A percentile compares a stretch with the other conserved stretches of the same genome.
phyloP scores from a whole-genome alignment of 2,329 filamentous ascomycete genomes.

The Paraconiothyrium brasiliense region DNA sequence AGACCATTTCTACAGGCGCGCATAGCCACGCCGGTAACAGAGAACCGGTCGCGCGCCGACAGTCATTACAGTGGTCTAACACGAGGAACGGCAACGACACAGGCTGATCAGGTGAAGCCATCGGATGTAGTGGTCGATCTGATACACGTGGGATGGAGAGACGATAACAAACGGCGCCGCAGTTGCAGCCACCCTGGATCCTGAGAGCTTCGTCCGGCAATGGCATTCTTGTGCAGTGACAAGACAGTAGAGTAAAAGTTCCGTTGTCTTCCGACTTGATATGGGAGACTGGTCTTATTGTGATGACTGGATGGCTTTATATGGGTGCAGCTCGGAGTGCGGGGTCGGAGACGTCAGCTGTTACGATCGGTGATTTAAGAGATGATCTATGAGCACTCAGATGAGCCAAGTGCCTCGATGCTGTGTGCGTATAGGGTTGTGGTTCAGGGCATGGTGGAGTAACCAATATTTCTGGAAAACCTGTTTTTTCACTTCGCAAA shows the following conservation, averaged over 20 bases:
- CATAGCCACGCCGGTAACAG: conserved; percentile 14
- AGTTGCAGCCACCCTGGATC: conserved; percentile 16
- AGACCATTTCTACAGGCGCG: conserved; percentile 11
- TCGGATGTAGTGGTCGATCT: conserved; percentile 13
- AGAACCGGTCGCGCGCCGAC: conserved; percentile 12
- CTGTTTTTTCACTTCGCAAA: too few species aligned
- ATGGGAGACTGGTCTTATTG: not conserved
- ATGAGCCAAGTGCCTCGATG: not conserved
- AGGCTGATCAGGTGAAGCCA: conserved; percentile 2
- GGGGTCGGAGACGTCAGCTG: not conserved
- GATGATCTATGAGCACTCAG: not conserved
- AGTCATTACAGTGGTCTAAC: conserved; percentile 18
- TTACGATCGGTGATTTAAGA: not conserved
- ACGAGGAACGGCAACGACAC: conserved; percentile 16
- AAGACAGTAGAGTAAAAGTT: too few species aligned
- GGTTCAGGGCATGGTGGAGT: not conserved
- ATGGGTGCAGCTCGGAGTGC: not conserved
- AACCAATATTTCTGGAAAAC: not conserved
- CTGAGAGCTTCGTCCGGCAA: conserved; percentile 11
- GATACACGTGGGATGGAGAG: conserved; percentile 7
- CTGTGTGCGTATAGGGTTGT: not conserved
- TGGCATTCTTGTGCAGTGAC: conserved; percentile 5
- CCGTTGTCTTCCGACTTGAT: not conserved
- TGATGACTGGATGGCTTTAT: not conserved
- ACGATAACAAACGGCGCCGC: conserved; percentile 13